phyloP scores from a whole-genome alignment of 371 early-diverging fungal species.

The Zychaea mexicana region DNA sequence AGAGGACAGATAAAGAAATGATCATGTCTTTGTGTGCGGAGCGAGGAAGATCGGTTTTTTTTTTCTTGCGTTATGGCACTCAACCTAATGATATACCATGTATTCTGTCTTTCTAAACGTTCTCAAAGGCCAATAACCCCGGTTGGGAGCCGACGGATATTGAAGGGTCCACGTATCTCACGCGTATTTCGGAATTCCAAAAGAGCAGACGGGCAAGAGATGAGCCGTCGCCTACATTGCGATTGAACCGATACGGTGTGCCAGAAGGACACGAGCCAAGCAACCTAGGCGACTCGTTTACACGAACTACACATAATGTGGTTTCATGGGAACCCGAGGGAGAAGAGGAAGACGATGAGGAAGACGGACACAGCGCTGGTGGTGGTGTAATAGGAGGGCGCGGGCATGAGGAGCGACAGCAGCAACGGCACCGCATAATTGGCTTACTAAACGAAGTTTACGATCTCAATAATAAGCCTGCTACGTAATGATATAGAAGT shows the following conservation, averaged over 20 bases:
- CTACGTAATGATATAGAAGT: no score
- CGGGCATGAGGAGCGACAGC: slow-evolving; percentile 18
- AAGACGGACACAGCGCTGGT: no score
- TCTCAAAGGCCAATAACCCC: slow-evolving; percentile 83
- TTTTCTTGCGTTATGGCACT: no score
- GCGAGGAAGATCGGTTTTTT: neutral
- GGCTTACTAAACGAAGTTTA: slow-evolving; percentile 66
- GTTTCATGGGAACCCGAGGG: slow-evolving; percentile 15
- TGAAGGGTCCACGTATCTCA: slow-evolving; percentile 73
- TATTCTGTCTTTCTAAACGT: no score
- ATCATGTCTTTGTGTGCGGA: neutral
- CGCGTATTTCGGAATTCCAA: slow-evolving; percentile 41
- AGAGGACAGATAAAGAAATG: slow-evolving; percentile 2
- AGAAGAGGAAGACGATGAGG: slow-evolving; percentile 38
- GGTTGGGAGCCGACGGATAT: slow-evolving; percentile 78
- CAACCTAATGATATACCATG: no score
- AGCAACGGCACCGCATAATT: slow-evolving; percentile 42
- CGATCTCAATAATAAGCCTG: slow-evolving; percentile 55
- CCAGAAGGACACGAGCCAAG: slow-evolving; percentile 33
- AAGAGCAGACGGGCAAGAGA: slow-evolving; percentile 16
- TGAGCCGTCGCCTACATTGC: neutral
- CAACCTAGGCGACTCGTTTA: slow-evolving; percentile 40
- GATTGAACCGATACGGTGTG: slow-evolving; percentile 38
- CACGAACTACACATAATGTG: slow-evolving; percentile 15
- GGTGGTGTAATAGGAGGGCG: no score